Evolutionary conservation across 768 basidiomycete genomes (phyloP).

Genomic region (Pulveroboletus ravenelii): DNA sequence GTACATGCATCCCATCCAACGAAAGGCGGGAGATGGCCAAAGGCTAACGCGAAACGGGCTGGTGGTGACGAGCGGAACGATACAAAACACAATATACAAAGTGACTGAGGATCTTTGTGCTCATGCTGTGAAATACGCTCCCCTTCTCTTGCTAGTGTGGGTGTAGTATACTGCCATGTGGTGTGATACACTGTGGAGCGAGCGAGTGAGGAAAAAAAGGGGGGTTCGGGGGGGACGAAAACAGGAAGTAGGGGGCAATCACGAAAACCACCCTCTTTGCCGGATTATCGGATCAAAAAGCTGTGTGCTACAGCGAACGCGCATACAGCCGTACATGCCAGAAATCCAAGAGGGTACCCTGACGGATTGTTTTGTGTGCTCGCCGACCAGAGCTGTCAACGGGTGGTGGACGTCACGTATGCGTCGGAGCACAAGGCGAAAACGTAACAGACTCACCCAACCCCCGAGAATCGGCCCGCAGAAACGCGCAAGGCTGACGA

Average conservation of each 20-base stretch:
- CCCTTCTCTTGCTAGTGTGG: not conserved
- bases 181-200: not conserved
- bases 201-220: not conserved
- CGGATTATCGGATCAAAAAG: conserved; percentile 69
- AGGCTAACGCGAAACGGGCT: not conserved
- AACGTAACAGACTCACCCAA: conserved; percentile 44
- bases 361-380: conserved; percentile 64
- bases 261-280: conserved; percentile 23
- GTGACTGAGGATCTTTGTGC: not conserved
- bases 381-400: conserved; percentile 61
- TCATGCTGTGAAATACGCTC: not conserved
- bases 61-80: not conserved
- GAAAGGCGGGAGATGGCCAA: not conserved
- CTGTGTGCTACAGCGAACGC: conserved; percentile 62
- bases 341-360: conserved; percentile 73
- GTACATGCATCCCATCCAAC: not conserved
- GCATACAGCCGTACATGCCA: conserved; percentile 60
- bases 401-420: conserved; percentile 3
- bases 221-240: not conserved
- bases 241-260: not conserved
- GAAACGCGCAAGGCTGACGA: conserved; percentile 90
- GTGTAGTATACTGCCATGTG: not conserved
- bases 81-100: conserved; percentile 1
- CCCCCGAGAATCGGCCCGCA: conserved; percentile 83
- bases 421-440: not conserved